Conservation (phyloP, 1,284 basidiomycete species). For the Ganoderma lingzhi region DNA sequence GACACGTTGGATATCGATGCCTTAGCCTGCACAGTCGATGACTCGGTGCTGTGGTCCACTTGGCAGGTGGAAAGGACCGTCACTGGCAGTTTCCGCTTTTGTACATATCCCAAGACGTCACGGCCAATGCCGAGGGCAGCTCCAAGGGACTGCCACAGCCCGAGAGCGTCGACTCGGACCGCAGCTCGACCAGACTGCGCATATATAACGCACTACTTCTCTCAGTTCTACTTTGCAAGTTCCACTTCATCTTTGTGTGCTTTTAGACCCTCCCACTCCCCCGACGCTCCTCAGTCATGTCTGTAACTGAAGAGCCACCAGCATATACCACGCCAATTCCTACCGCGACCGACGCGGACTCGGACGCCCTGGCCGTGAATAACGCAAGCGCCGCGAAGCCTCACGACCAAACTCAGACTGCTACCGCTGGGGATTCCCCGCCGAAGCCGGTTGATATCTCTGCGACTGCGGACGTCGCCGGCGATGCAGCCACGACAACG, state of each 20-base stretch:
- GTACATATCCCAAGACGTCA: neutral
- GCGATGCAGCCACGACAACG: conserved; percentile 4
- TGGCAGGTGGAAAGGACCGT: neutral
- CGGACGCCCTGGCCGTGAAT: neutral
- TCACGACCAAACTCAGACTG: conserved; percentile 11
- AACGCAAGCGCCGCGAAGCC: conserved; percentile 19
- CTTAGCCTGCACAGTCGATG: neutral
- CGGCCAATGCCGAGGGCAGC: conserved; percentile 4
- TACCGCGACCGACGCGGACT: neutral
- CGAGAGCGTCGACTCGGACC: neutral
- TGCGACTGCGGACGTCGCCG: conserved; percentile 7
- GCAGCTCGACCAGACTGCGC: conserved; percentile 6
- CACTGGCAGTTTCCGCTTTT: neutral
- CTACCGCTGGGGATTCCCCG: conserved; percentile 2
- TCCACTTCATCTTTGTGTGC: neutral
- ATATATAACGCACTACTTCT: conserved; percentile 21
- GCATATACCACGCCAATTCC: neutral
- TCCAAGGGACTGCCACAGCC: conserved; percentile 4
- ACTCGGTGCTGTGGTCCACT: neutral
- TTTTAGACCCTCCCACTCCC: conserved; percentile 10
- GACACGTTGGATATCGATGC: neutral
- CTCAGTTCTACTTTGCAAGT: neutral
- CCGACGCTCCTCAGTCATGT: conserved; percentile 14
- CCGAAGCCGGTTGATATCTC: conserved; percentile 4
- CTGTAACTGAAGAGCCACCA: conserved; percentile 19